phyloP scores from a whole-genome alignment of 139 green algal species.

The Closterium sp. region DNA sequence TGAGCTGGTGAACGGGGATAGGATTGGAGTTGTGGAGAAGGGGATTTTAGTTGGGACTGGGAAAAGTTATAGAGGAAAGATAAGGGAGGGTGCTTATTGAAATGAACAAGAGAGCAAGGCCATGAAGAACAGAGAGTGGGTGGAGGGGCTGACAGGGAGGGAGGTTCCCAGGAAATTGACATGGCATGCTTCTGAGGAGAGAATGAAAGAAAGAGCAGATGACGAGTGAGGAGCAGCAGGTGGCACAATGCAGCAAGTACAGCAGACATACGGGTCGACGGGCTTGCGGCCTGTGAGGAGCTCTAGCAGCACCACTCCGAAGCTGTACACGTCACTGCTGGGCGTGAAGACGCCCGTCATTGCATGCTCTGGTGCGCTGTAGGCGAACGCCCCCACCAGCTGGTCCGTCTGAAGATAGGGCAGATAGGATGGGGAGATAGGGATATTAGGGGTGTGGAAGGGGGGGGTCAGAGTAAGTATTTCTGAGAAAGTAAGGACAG shows the following conservation, averaged over 20 bases:
- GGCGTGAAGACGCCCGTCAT: neutral
- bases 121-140: neutral
- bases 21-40: neutral
- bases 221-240: neutral
- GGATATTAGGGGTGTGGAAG: no score
- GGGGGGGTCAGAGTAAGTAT: no score
- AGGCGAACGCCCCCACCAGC: neutral
- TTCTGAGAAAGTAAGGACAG: no score
- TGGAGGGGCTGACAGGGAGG: neutral
- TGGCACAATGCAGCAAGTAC: neutral
- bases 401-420: neutral
- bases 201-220: neutral
- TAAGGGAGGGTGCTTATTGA: neutral
- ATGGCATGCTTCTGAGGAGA: neutral
- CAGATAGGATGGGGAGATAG: neutral
- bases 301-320: conserved; percentile 32
- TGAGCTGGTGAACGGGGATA: neutral
- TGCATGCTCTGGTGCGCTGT: neutral
- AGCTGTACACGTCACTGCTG: conserved; percentile 7
- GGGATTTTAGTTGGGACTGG: neutral
- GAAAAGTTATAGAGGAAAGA: neutral
- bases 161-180: neutral
- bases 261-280: conserved; percentile 1
- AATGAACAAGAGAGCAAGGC: no score
- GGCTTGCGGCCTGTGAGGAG: conserved; percentile 27